Evolutionary conservation across 2,329 filamentous ascomycete species (phyloP), one percentile per base, ranked within the genome.

Genomic region (Arthrinium puccinioides): DNA sequence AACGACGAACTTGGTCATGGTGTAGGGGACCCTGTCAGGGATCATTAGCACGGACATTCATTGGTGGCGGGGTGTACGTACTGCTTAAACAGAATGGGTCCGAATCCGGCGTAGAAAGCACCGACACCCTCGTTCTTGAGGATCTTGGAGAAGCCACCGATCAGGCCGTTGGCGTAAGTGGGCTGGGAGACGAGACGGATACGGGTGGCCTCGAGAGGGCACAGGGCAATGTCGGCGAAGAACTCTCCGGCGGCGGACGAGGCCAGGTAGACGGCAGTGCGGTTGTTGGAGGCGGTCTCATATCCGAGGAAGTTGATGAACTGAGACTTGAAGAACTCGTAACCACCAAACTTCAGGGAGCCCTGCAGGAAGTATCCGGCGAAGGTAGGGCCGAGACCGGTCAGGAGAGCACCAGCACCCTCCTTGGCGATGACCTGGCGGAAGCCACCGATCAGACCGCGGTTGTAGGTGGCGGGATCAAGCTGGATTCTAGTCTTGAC

Each of bases 241-340:
- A 74, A 63, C 50, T 74, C 70, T 33, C 68, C 70, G 16, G 60
- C 61, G 15, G 69, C 70, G 47, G 69, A 67, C 16, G 70, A 72
- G 49, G 69, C 76, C 43, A 82, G 72, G 69, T 83, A 83, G 62
- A 83, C 74, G 44, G 74, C 74, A 40, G 77, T 82, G 49, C 79
- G 71, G 71, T 83, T 81, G 61, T 79, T 72, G 54, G 67, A 63
- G 50, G 79, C 79, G 46, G 67, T 72, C 59, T 82, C 78, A 55
- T 78, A 73, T 51, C 82, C 82, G 51, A 86, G 58, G 39, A 69
- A 42, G 69, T 81, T 79, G 66, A 87, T 85, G 53, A 69, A 72
- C 64, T 85, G 81, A 66, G 84, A 76, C 77, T 87, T 87, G 77
- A 87, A 87, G 69, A 86, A 79, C 65, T 87, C 82, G 62, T 87